Conservation (phyloP, 2,329 filamentous ascomycete genomes). For the Penicillium sp. region DNA sequence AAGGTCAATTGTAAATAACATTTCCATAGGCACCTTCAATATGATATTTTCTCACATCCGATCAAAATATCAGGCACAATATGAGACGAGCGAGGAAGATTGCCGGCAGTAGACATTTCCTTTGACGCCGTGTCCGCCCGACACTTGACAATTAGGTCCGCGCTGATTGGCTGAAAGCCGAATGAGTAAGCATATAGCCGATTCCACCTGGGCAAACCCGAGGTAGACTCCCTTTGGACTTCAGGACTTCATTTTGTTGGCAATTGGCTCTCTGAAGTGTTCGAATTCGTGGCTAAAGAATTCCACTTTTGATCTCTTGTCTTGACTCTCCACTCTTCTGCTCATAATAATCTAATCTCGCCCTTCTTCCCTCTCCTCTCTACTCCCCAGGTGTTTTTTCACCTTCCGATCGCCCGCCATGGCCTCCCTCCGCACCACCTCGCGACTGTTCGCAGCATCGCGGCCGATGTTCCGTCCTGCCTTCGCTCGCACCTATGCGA, state of each 20-base stretch:
- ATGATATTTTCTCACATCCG: background rate
- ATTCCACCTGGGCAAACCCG: conserved; percentile 33
- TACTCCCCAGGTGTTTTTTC: conserved; percentile 13
- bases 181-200: conserved; percentile 37
- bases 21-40: background rate
- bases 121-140: conserved; percentile 39
- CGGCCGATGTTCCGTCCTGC: conserved; percentile 46
- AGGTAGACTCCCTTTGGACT: conserved; percentile 34
- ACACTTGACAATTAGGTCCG: conserved; percentile 38
- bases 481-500: conserved; percentile 50
- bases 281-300: conserved; percentile 4
- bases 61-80: background rate
- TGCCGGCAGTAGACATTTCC: conserved; percentile 12
- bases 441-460: conserved; percentile 47
- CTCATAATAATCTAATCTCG: background rate
- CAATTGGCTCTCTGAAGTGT: conserved; percentile 17
- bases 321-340: conserved; percentile 3
- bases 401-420: conserved; percentile 35
- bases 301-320: background rate
- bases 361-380: background rate
- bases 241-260: conserved; percentile 25
- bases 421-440: conserved; percentile 52
- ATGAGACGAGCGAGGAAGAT: background rate
- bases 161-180: conserved; percentile 28
- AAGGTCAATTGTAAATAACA: background rate